Evolutionary conservation across 495 filamentous ascomycete species (phyloP), one percentile per base, ranked within the genome.

Genomic region (Penicillium flavigenum): DNA sequence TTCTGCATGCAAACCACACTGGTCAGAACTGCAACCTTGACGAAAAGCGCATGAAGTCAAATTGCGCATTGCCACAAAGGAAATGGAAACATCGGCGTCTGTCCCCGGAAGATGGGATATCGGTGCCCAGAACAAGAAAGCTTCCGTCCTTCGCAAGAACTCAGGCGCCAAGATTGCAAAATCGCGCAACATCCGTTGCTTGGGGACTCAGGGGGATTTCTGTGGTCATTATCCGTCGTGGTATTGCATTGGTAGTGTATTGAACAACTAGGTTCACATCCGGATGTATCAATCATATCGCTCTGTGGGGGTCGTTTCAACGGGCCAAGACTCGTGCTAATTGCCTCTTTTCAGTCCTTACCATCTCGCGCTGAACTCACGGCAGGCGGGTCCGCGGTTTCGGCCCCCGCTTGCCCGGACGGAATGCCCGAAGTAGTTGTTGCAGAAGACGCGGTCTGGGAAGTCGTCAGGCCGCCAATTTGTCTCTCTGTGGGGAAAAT

Each of bases 401-500:
- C 61, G 61, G 61, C 32, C 49, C 58, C 66, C 57, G 57, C 62
- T 58, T 66, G 66, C 61, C 60, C 61, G 12, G 63, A 51, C 20
- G 52, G 41, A 14, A 51, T 32, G 26, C 51, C 56, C 47, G 69
- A 63, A 51, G 39, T 42, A 32, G 54, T 17, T 44, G 54, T 27
- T 36, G 54, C 53, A 10, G 64, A 39, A 47, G 66, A 27, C 12
- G 57, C 24, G 22, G 48, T 34, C 12, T 57, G 47, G 27, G 68
- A 55, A 9, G 56, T 51, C 5, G 62, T 66, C 56, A 74, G 24
- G n/a, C 71, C 71, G 44, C 60, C 64, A 45, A 76, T 67, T 52
- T 76, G 73, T 29, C 73, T 72, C 62, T 76, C 73, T 76, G 31
- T 47, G 12, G 7, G 11, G 9, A 2, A 44, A 9, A 54, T 56